Percentiles rank a stretch among this genome's conserved stretches.
Evolutionary conservation across 2,329 filamentous ascomycete genomes (phyloP).

Genomic region (Aspergillus chevalieri): DNA sequence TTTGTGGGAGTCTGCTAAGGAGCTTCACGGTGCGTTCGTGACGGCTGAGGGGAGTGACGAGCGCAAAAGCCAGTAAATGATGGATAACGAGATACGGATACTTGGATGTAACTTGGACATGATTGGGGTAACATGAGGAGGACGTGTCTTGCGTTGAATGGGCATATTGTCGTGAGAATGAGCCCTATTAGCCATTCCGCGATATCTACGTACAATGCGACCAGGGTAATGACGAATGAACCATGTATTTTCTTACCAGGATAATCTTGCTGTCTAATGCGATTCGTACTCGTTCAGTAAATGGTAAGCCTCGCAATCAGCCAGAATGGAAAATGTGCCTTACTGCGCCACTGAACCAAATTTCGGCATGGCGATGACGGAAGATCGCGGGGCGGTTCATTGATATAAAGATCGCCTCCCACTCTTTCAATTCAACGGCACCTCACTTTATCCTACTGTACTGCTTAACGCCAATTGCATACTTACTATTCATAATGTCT

Average conservation of each 20-base stretch:
- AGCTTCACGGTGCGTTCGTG: slow-evolving; percentile 35
- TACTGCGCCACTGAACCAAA: slow-evolving; percentile 1
- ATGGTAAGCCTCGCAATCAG: not conserved
- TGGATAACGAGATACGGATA: not conserved
- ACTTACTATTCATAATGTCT: slow-evolving; percentile 1
- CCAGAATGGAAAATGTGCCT: not conserved
- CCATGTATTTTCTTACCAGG: too few relatives aligned
- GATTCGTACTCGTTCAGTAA: not conserved
- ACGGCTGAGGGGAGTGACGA: slow-evolving; percentile 16
- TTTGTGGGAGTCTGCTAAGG: slow-evolving; percentile 46
- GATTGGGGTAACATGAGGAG: too few relatives aligned
- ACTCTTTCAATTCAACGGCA: not conserved
- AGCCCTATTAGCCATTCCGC: too few relatives aligned
- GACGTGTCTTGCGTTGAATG: too few relatives aligned
- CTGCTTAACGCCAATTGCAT: not conserved
- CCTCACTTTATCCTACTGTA: not conserved
- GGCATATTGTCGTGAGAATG: too few relatives aligned
- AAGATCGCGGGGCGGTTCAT: not conserved
- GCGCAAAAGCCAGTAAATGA: slow-evolving; percentile 17
- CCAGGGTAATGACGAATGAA: too few relatives aligned
- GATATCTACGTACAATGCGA: too few relatives aligned
- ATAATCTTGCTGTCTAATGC: not conserved
- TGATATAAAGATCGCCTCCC: not conserved
- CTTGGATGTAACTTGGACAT: not conserved
- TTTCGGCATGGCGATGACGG: not conserved